Conservation (phyloP, 208 protist genomes). For the Angomonas ambiguus region DNA sequence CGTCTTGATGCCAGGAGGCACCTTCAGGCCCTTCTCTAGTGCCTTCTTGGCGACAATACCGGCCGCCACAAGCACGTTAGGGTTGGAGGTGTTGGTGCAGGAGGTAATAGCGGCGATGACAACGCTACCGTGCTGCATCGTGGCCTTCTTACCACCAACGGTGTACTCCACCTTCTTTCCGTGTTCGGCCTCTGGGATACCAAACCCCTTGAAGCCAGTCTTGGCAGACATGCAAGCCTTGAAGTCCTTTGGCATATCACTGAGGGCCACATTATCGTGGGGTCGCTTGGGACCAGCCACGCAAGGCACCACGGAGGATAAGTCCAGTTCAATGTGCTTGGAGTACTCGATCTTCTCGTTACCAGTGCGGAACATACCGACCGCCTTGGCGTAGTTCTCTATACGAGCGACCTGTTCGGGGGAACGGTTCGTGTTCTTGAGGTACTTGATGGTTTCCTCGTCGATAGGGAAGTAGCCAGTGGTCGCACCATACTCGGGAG, state of each 20-base stretch:
- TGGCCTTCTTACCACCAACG: slow-evolving; percentile 69
- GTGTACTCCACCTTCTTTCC: slow-evolving; percentile 74
- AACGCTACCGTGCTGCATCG: slow-evolving; percentile 91
- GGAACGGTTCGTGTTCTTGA: slow-evolving; percentile 84
- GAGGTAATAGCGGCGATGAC: slow-evolving; percentile 95
- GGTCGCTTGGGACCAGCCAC: slow-evolving; percentile 94
- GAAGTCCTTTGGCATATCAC: slow-evolving; percentile 92
- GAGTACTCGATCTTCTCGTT: slow-evolving; percentile 83
- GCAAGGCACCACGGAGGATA: slow-evolving; percentile 84
- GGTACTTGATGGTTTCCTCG: slow-evolving; percentile 90
- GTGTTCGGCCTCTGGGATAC: slow-evolving; percentile 73
- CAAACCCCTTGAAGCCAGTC: slow-evolving; percentile 95
- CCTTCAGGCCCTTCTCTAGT: slow-evolving; percentile 84
- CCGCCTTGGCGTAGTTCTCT: slow-evolving; percentile 88
- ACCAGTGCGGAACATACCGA: slow-evolving; percentile 81
- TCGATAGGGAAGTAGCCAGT: slow-evolving; percentile 97
- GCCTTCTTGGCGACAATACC: slow-evolving; percentile 93
- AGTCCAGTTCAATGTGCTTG: slow-evolving; percentile 89
- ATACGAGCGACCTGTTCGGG: slow-evolving; percentile 83
- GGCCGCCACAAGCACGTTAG: slow-evolving; percentile 92
- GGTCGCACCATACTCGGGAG: slow-evolving; percentile 96
- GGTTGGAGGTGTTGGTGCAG: slow-evolving; percentile 97
- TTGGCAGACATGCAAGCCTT: slow-evolving; percentile 82
- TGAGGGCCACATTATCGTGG: slow-evolving; percentile 92
- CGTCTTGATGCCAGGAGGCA: slow-evolving; percentile 92